Percentiles rank a stretch among this genome's conserved stretches.
Evolutionary conservation across 192 early-diverging fungal genomes (phyloP).

Genomic region (Coemansia furcata): DNA sequence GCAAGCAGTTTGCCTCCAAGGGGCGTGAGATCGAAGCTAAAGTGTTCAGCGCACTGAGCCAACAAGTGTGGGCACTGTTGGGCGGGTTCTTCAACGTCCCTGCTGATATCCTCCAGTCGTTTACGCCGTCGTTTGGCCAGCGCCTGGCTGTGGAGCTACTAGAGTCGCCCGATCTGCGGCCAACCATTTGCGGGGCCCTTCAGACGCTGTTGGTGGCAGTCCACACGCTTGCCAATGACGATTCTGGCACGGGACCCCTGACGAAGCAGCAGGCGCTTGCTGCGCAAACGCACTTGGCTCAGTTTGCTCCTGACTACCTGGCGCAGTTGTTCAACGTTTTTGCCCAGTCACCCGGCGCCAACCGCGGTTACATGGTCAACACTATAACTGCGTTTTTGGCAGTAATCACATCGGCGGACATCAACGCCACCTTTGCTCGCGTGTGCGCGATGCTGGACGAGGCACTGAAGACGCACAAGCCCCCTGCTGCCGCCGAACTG

Average conservation of each 20-base stretch:
- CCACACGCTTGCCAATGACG: conserved; percentile 27
- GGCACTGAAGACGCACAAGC: conserved; percentile 56
- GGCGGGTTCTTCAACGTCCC: conserved; percentile 86
- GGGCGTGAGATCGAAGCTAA: conserved; percentile 75
- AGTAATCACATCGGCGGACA: conserved; percentile 59
- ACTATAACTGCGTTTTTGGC: conserved; percentile 67
- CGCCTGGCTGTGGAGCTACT: conserved; percentile 74
- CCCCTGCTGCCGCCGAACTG: conserved; percentile 54
- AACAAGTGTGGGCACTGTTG: conserved; percentile 87
- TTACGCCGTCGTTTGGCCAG: conserved; percentile 65
- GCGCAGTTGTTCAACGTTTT: conserved; percentile 79
- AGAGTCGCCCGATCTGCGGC: conserved; percentile 70
- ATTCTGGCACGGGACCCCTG: conserved; percentile 28
- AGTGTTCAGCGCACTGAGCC: conserved; percentile 82
- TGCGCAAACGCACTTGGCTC: conserved; percentile 60
- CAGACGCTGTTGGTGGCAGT: conserved; percentile 58
- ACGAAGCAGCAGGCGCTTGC: conserved; percentile 57
- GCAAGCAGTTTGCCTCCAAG: conserved; percentile 56
- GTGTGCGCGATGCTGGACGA: conserved; percentile 61
- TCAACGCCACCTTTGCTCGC: conserved; percentile 64
- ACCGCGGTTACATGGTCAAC: conserved; percentile 66
- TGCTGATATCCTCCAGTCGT: conserved; percentile 62
- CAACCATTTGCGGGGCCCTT: conserved; percentile 73
- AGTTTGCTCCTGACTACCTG: conserved; percentile 68
- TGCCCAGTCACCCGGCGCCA: conserved; percentile 61